Conservation (phyloP, 192 early-diverging fungal genomes). For the Rhizophagus prolifer region DNA sequence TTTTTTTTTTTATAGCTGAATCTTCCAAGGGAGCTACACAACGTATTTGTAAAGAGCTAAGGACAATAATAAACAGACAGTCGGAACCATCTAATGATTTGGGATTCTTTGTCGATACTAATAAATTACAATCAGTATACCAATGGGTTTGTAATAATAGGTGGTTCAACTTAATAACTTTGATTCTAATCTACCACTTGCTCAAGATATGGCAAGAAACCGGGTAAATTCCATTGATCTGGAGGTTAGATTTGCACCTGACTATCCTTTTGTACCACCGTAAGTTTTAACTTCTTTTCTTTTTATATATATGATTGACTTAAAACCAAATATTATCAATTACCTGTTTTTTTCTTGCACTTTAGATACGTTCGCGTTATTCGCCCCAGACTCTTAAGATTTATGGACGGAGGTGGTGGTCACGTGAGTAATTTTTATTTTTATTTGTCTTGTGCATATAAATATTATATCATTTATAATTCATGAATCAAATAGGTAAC, state of each 20-base stretch:
- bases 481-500: conserved; percentile 31
- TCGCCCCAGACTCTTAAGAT: conserved; percentile 39
- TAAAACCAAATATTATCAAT: background rate
- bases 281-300: conserved; percentile 8
- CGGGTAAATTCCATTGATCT: conserved; percentile 33
- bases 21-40: conserved; percentile 33
- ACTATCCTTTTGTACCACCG: conserved; percentile 36
- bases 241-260: conserved; percentile 36
- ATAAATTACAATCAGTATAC: conserved; percentile 29
- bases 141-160: conserved; percentile 32
- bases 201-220: conserved; percentile 31
- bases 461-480: background rate
- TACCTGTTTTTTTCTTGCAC: background rate
- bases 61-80: conserved; percentile 24
- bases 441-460: background rate
- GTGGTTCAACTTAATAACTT: conserved; percentile 34
- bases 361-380: conserved; percentile 42
- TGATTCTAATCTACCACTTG: conserved; percentile 28
- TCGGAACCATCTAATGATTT: conserved; percentile 3
- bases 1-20: conserved; percentile 11
- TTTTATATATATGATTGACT: background rate
- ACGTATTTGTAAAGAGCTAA: conserved; percentile 28
- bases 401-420: conserved; percentile 46
- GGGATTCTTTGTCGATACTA: conserved; percentile 27
- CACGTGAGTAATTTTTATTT: conserved; percentile 29